Conservation (phyloP, 2,329 filamentous ascomycete genomes). For the Erysiphe pulchra region DNA sequence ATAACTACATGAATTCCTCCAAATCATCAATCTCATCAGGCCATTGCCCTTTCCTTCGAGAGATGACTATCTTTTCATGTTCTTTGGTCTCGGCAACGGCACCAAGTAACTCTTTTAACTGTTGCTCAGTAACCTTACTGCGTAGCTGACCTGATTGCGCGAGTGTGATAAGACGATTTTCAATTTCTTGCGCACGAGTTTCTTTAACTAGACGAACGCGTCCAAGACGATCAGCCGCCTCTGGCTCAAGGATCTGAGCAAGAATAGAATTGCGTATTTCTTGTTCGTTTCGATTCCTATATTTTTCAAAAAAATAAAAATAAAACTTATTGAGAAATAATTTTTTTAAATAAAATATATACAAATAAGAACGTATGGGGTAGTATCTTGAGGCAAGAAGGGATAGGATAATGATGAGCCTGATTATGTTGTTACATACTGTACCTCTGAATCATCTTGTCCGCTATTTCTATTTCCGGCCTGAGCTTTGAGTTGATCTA, state of each 20-base stretch:
- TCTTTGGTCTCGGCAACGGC: constrained; percentile 60
- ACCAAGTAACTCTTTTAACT: constrained; percentile 75
- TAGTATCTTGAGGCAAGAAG: too few species aligned
- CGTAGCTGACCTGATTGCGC: constrained; percentile 70
- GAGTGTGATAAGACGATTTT: constrained; percentile 80
- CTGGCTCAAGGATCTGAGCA: constrained; percentile 78
- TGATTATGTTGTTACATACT: not conserved
- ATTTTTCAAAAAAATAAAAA: not conserved
- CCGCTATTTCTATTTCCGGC: constrained; percentile 20
- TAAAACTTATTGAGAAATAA: not conserved
- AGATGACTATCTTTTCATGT: constrained; percentile 65
- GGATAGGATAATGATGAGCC: too few species aligned
- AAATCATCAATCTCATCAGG: constrained; percentile 68
- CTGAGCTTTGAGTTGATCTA: constrained; percentile 74
- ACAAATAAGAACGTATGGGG: too few species aligned
- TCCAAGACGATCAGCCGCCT: constrained; percentile 75
- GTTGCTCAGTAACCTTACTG: constrained; percentile 68
- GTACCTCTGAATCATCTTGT: not conserved
- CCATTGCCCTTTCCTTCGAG: constrained; percentile 57
- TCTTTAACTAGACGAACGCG: constrained; percentile 93
- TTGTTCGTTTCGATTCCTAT: constrained; percentile 16
- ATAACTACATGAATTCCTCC: constrained; percentile 22
- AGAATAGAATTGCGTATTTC: constrained; percentile 58
- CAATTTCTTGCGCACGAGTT: constrained; percentile 66
- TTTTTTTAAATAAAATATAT: too few species aligned